Evolutionary conservation across 768 basidiomycete species (phyloP).

Genomic region (Leccinum rimulosum): DNA sequence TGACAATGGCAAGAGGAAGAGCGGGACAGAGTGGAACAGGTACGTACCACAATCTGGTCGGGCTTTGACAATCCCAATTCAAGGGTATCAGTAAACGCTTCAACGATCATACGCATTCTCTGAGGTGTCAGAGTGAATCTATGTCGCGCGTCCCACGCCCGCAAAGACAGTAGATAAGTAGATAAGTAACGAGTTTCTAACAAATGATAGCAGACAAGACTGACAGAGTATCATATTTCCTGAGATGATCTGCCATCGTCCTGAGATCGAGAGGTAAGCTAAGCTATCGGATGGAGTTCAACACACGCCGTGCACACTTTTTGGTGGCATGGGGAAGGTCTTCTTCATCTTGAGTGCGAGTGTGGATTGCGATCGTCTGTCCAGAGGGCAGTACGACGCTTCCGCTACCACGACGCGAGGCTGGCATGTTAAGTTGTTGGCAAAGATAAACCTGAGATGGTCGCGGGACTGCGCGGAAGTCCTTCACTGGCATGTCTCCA

Average conservation of each 20-base stretch:
- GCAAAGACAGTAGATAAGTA: background rate
- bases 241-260: conserved; percentile 91
- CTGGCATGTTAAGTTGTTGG: conserved; percentile 47
- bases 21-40: background rate
- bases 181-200: conserved; percentile 3
- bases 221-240: conserved; percentile 85
- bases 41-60: conserved; percentile 83
- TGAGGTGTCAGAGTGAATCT: conserved; percentile 88
- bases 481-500: background rate
- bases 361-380: conserved; percentile 81
- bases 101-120: conserved; percentile 94
- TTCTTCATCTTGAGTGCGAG: conserved; percentile 83
- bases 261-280: conserved; percentile 35
- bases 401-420: conserved; percentile 76
- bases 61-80: conserved; percentile 82
- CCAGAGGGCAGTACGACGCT: conserved; percentile 71
- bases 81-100: conserved; percentile 91
- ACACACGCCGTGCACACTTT: conserved; percentile 48
- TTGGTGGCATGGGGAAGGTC: conserved; percentile 93
- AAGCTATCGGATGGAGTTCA: background rate
- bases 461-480: background rate
- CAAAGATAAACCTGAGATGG: background rate
- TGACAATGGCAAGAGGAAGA: conserved; percentile 2
- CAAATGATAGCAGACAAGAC: conserved; percentile 32
- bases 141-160: background rate